phyloP scores from a whole-genome alignment of 805 yeast genomes.

The Phaffomyces antillensis region DNA sequence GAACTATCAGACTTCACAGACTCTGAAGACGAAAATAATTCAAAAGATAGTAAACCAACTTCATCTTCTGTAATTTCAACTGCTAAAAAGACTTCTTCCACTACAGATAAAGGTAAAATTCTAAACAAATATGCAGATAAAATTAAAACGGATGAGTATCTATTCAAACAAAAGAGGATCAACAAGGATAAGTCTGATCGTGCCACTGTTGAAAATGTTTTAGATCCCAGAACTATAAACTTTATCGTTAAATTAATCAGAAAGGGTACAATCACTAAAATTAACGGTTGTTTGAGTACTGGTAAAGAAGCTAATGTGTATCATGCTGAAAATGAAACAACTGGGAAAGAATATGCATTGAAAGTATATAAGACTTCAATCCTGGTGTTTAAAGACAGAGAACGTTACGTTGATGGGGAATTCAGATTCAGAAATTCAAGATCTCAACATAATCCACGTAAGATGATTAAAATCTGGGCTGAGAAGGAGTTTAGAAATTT shows the following conservation, averaged over 20 bases:
- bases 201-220: slow-evolving; percentile 94
- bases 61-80: background rate
- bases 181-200: slow-evolving; percentile 83
- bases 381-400: slow-evolving; percentile 93
- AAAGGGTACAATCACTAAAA: slow-evolving; percentile 74
- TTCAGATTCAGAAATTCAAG: slow-evolving; percentile 83
- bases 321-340: slow-evolving; percentile 50
- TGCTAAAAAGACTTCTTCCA: slow-evolving; percentile 1
- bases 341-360: slow-evolving; percentile 65
- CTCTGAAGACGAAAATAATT: slow-evolving; percentile 5
- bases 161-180: slow-evolving; percentile 47
- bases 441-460: slow-evolving; percentile 85
- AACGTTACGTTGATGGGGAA: slow-evolving; percentile 94
- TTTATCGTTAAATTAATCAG: slow-evolving; percentile 77
- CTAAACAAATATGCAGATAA: slow-evolving; percentile 56
- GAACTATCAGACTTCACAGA: slow-evolving; percentile 7
- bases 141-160: slow-evolving; percentile 56
- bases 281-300: slow-evolving; percentile 91
- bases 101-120: slow-evolving; percentile 38
- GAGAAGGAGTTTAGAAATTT: slow-evolving; percentile 94
- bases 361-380: slow-evolving; percentile 96
- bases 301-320: slow-evolving; percentile 99
- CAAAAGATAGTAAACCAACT: background rate
- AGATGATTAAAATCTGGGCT: slow-evolving; percentile 98
- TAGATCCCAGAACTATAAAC: slow-evolving; percentile 88